phyloP scores from a whole-genome alignment of 2,329 filamentous ascomycete genomes.

The Arthrobotrys sinensis region DNA sequence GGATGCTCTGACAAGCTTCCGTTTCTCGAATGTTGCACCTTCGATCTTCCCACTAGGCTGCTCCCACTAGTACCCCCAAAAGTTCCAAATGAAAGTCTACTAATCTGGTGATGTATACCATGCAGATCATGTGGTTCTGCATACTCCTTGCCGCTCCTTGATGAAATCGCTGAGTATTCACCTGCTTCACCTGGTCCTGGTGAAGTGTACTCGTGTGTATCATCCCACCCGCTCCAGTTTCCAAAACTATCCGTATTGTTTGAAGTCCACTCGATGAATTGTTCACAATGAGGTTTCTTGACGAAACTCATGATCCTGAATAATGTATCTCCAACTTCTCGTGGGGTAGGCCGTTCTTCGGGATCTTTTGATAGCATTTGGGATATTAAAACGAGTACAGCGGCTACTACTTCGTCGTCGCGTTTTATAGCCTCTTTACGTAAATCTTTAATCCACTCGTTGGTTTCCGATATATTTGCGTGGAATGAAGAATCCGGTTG shows the following conservation, averaged over 20 bases:
- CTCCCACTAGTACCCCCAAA: constrained; percentile 28
- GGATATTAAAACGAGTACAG: constrained; percentile 60
- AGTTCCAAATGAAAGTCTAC: constrained; percentile 50
- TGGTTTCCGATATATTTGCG: constrained; percentile 78
- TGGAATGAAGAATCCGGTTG: constrained; percentile 81
- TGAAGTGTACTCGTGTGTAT: constrained; percentile 50
- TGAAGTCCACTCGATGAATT: constrained; percentile 49
- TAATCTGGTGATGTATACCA: constrained; percentile 49
- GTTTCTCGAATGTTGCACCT: constrained; percentile 34
- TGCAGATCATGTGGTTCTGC: constrained; percentile 32
- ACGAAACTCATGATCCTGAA: constrained; percentile 58
- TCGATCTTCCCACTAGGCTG: constrained; percentile 7
- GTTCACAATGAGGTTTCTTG: constrained; percentile 59
- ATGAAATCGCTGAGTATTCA: constrained; percentile 6
- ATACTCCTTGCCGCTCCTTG: constrained; percentile 22
- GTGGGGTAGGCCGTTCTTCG: constrained; percentile 61
- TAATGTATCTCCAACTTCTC: constrained; percentile 61
- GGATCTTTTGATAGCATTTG: constrained; percentile 63
- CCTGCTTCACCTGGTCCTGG: constrained; percentile 12
- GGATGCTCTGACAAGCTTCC: constrained; percentile 24
- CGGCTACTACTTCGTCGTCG: constrained; percentile 63
- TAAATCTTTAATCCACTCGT: constrained; percentile 77
- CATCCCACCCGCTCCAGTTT: constrained; percentile 61
- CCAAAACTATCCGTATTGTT: constrained; percentile 46
- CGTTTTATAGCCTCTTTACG: constrained; percentile 73